Conservation (phyloP, 225 moss, liverwort and hornwort species). For the Asterella californica region DNA sequence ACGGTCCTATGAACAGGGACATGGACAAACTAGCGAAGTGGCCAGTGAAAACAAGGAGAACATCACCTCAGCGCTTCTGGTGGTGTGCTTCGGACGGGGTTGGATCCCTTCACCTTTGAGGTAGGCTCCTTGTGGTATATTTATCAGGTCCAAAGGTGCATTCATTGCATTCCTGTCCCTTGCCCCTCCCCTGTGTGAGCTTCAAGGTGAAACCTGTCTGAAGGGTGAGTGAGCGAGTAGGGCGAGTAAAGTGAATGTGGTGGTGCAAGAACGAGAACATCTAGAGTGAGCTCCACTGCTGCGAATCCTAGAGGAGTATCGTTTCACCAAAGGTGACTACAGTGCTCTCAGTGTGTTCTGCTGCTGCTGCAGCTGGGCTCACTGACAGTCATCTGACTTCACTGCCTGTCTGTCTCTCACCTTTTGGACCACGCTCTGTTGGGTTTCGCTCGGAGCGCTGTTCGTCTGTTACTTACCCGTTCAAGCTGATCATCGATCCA, state of each 20-base stretch:
- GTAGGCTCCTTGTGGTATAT: neutral
- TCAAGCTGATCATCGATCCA: slow-evolving; percentile 11
- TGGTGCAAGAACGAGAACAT: slow-evolving; percentile 7
- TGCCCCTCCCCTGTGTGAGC: neutral
- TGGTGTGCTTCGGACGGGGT: neutral
- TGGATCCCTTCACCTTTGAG: no score
- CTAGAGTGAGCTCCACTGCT: slow-evolving; percentile 11
- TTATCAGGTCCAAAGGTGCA: neutral
- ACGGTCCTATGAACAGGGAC: neutral
- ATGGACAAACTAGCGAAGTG: neutral
- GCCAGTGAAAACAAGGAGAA: neutral
- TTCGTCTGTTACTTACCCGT: neutral
- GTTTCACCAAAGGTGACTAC: slow-evolving; percentile 3
- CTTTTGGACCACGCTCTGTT: neutral
- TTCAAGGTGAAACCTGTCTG: neutral
- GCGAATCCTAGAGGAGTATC: neutral
- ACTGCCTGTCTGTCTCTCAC: slow-evolving; percentile 9
- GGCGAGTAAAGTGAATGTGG: slow-evolving; percentile 3
- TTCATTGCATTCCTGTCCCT: slow-evolving; percentile 10
- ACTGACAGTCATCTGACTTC: neutral
- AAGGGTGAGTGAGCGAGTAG: neutral
- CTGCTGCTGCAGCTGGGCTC: neutral
- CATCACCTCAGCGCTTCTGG: neutral
- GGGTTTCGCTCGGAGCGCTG: neutral
- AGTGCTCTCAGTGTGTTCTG: neutral